Evolutionary conservation across 805 yeast species (phyloP), one percentile per base, ranked within the genome.

Genomic region (Tetrapisispora arboricola): DNA sequence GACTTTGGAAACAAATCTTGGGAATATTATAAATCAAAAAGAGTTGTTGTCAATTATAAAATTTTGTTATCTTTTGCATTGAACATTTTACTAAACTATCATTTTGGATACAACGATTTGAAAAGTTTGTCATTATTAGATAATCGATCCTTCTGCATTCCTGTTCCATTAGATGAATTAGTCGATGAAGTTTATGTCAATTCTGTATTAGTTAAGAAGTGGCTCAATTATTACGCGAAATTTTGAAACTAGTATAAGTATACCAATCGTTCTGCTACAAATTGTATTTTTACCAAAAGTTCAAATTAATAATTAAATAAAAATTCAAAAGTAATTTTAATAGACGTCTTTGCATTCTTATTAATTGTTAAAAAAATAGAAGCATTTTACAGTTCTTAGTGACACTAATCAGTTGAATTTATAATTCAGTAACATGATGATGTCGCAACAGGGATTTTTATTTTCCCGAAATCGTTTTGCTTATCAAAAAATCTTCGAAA

Each of bases 81-180:
- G 22, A 65, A 68, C n/a, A 57, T 73, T 6, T 48, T 72, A 24
- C 54, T 66, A 36, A 69, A 73, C 44, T 67, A 71, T 49, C 78
- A 74, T 52, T 72, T 66, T 51, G 78, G 78, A 2, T 74, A 63
- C 44, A 55, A 58, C 33, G 59, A 57, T 39, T 45, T 67, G 39
- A 52, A 51, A 17, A 53, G 57, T 8, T 46, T 67, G 16, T 43
- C 50, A 3, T 44, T 44, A 17, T 24, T 56, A 15, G 43, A 46
- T 12, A 58, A 54, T 21, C 32, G 31, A 27, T 42, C 44, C 10
- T 51, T 51, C 35, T 41, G 53, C 32, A 49, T 54, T 25, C 53
- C 61, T 36, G 37, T 51, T 41, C 45, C 52, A 26, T 38, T 47
- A 34, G 50, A 45, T 27, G 42, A 48, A 25, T 36, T 45, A 20